These are phyloP conservation scores for Aureobasidium sp. DNA, from an alignment of 2,329 filamentous ascomycete species.

Conservation along the genomic window DNA sequence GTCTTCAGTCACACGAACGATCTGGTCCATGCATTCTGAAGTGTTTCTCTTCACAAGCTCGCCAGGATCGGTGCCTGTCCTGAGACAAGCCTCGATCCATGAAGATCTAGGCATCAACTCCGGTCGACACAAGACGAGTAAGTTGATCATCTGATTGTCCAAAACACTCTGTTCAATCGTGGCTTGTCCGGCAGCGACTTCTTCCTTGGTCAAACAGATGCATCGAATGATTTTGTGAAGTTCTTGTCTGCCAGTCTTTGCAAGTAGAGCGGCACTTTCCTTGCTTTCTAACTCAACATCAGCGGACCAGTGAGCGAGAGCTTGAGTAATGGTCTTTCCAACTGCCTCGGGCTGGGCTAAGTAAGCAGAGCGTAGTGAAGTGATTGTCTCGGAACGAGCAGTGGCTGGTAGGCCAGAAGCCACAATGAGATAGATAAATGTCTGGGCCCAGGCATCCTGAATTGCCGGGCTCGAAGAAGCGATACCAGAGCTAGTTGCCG, in stretches of 20 bases:
- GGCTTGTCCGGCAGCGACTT: slow-evolving; percentile 36
- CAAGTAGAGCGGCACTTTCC: slow-evolving; percentile 59
- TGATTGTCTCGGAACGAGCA: slow-evolving; percentile 54
- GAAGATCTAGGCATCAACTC: slow-evolving; percentile 67
- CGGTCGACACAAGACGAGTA: slow-evolving; percentile 69
- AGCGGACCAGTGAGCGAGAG: slow-evolving; percentile 73
- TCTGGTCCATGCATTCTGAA: slow-evolving; percentile 57
- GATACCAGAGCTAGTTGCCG: slow-evolving; percentile 25
- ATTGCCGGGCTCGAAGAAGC: slow-evolving; percentile 29
- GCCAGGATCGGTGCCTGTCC: slow-evolving; percentile 74
- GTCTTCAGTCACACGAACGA: slow-evolving; percentile 43
- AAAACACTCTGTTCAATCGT: slow-evolving; percentile 42
- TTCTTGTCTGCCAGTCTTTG: slow-evolving; percentile 56
- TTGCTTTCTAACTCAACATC: slow-evolving; percentile 63
- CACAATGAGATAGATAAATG: slow-evolving; percentile 69
- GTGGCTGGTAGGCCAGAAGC: slow-evolving; percentile 51
- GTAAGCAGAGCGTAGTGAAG: slow-evolving; percentile 58
- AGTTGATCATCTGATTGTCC: slow-evolving; percentile 62
- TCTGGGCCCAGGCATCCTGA: slow-evolving; percentile 71
- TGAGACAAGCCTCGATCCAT: slow-evolving; percentile 86
- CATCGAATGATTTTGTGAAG: slow-evolving; percentile 53
- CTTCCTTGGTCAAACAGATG: slow-evolving; percentile 53
- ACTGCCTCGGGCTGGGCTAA: slow-evolving; percentile 48
- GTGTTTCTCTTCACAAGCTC: slow-evolving; percentile 58
- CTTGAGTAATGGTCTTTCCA: slow-evolving; percentile 56